Conservation (phyloP, 345 rosid genomes). For the Erysimum cheiranthoides region DNA sequence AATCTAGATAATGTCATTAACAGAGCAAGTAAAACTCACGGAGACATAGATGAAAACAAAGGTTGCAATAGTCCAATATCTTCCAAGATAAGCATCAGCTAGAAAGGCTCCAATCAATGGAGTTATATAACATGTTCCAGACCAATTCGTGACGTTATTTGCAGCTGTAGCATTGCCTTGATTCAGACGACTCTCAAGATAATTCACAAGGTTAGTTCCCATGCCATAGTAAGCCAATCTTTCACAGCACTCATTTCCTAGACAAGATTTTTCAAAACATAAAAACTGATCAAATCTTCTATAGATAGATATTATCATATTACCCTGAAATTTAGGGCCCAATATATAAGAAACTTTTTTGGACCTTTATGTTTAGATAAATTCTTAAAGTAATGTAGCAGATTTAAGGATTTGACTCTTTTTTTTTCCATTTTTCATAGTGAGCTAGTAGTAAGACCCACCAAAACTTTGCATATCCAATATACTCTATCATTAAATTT, state of each 20-base stretch:
- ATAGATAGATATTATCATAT: not conserved
- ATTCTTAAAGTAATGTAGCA: not conserved
- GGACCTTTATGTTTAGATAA: not conserved
- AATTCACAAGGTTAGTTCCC: conserved; percentile 94
- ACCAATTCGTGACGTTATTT: conserved; percentile 89
- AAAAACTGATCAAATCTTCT: conserved; percentile 10
- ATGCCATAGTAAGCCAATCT: conserved; percentile 99
- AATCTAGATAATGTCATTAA: not conserved
- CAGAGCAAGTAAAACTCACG: conserved; percentile 58
- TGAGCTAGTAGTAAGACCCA: not conserved
- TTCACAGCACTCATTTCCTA: conserved; percentile 93
- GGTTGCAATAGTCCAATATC: conserved; percentile 84
- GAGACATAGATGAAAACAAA: conserved; percentile 74
- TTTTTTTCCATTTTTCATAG: not conserved
- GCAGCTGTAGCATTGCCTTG: conserved; percentile 83
- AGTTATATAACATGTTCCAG: conserved; percentile 89
- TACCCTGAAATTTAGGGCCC: not conserved
- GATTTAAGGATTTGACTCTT: not conserved
- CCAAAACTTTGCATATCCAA: not conserved
- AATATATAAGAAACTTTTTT: not conserved
- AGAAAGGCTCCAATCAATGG: conserved; percentile 91
- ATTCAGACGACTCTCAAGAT: conserved; percentile 64
- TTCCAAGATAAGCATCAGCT: conserved; percentile 93
- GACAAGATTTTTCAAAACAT: not conserved
- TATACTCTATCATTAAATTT: not conserved